Base-by-base conservation (phyloP, 2,329 filamentous ascomycete species). In the Cladosporium sp. region DNA sequence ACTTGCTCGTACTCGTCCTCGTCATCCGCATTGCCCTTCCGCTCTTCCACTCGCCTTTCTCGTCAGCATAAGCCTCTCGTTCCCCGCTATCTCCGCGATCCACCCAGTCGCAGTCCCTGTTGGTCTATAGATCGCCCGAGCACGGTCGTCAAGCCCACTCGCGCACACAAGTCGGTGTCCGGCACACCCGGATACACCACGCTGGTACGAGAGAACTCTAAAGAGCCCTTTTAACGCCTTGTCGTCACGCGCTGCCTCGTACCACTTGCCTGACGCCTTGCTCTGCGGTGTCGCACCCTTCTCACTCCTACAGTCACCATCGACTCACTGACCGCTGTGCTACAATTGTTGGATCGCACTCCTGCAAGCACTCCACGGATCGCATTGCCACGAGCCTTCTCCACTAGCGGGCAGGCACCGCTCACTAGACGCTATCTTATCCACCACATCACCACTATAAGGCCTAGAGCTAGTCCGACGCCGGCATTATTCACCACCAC, bases 401-500 rank as follows among this genome's bases (percentile, higher is more conserved):
- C 25, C 19, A 22, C 34, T 20, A 39, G 59, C 53, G 56, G 37
- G 45, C 42, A 51, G 59, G 52, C 50, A 51, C 54, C 47, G 53
- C 40, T 59, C 25, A 34, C 35, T 10, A 32, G 28, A 10, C 8
- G 12, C 28, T 32, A 32, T 32, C 28, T 44, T 44, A 17, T 44
- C 40, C 13, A 44, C 13, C 40, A 25, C 40, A 44, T 28, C 40
- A 44, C 40, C 40, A 44, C 22, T 28, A 44, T 22, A 44, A 39
- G 42, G 53, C 55, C 53, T 22, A 7, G 51, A 55, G 22, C 53
- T 34, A 48, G 39, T 57, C 28, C 54, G 40, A 35, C 56, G 39
- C 47, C 51, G 49, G 53, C 53, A 60, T 54, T 45, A 60, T 54
- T 45, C 42, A 47, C 48, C 50, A 40, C 44, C 44, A 35, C 55